Evolutionary conservation across 1,284 basidiomycete genomes (phyloP), one percentile per base, ranked within the genome.

Genomic region (Ustilago nuda): DNA sequence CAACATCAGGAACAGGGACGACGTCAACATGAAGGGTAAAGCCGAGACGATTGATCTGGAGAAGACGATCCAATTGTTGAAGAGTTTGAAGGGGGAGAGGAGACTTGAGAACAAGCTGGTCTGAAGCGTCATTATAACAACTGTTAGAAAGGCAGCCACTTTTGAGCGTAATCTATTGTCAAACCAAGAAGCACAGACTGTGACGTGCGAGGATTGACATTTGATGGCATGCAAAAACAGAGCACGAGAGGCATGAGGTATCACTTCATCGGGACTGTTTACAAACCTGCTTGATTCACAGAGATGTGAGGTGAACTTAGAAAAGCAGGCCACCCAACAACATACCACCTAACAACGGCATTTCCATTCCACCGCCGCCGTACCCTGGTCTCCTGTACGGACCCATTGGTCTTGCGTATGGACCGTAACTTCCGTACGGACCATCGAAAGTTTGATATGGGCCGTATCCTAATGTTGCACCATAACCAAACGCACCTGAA

Each of bases 1-100:
- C 83, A 99, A 99, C 85, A 92, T 98, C 36, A 91, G 96, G 70
- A 98, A 98, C 73, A 56, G 83, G n/a, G 83, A 84, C 71, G 82
- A 76, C 37, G 71, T 63, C 52, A 77, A 76, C 36, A 62, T 66
- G 66, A 83, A 84, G 76, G 82, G 82, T 61, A 81, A 84, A 59
- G 81, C 82, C 3, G 82, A 85, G 75, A 82, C 81, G 15, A 78
- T 85, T 45, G 64, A 71, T 33, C 56, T 85, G 52, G 81, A 82
- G 23, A 74, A 71, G 56, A 77, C 78, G 13, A 46, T 78, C 8
- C 15, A 64, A 32, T 50, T 74, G 67, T 63, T 85, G 48, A 56
- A 52, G 54, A 50, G 43, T 50, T 72, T 85, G 61, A 84, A 82
- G 77, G 41, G 55, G n/a, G 67, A 81, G 50, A 56, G 68, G 13